Evolutionary conservation across 345 rosid species (phyloP).

Genomic region (Eucalyptus erythrocorys): DNA sequence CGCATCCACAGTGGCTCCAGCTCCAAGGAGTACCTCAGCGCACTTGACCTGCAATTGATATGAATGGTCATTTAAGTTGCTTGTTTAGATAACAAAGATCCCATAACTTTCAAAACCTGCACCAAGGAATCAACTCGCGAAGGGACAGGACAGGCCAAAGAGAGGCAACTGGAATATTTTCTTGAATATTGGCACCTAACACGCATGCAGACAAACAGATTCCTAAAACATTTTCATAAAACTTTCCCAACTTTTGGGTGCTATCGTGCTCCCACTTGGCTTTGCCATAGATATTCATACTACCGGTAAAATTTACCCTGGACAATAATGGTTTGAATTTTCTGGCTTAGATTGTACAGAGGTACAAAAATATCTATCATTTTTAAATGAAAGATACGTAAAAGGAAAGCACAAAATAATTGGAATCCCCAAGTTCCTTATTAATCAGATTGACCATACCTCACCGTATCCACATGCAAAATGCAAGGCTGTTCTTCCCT

Average conservation of each 20-base stretch:
- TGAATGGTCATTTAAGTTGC: neutral
- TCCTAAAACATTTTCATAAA: neutral
- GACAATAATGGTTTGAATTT: neutral
- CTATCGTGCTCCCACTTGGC: neutral
- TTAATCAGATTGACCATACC: slow-evolving; percentile 26
- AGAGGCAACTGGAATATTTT: neutral
- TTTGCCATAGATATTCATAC: neutral
- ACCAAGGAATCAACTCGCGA: neutral
- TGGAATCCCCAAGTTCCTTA: neutral
- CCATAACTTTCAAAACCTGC: neutral
- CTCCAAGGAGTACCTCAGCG: slow-evolving; percentile 75
- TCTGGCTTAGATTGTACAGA: neutral
- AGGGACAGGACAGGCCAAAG: neutral
- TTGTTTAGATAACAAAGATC: neutral
- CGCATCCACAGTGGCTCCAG: slow-evolving; percentile 78
- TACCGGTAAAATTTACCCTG: neutral
- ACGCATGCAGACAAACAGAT: neutral
- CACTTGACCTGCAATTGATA: slow-evolving; percentile 47
- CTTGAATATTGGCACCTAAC: neutral
- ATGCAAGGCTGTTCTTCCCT: slow-evolving; percentile 97
- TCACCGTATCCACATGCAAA: slow-evolving; percentile 99
- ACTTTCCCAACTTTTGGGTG: neutral
- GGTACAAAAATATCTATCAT: neutral
- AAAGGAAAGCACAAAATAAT: neutral
- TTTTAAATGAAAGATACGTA: neutral